A percentile compares a stretch with the other conserved stretches of the same genome.
Evolutionary conservation across 2,329 filamentous ascomycete genomes (phyloP).

Genomic region (Aureobasidium sp.): DNA sequence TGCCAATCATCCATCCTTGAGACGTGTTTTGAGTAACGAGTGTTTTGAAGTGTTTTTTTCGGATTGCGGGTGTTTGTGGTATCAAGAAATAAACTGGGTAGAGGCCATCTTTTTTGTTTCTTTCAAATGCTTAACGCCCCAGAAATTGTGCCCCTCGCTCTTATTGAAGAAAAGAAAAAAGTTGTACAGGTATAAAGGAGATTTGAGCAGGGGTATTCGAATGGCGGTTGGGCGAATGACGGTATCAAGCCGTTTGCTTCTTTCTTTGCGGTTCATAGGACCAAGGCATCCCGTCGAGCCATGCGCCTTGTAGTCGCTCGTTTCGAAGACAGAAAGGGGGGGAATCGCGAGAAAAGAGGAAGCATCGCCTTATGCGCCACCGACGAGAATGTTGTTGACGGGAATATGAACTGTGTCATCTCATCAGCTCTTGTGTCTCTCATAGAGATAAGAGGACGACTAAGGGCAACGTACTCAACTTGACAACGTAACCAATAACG

Average conservation of each 20-base stretch:
- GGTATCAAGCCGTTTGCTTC: neutral
- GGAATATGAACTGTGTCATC: slow-evolving; percentile 55
- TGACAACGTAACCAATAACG: slow-evolving; percentile 62
- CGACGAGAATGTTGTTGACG: slow-evolving; percentile 64
- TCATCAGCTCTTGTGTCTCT: neutral
- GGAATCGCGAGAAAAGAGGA: neutral
- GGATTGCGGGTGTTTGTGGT: too few species aligned
- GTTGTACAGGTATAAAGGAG: too few species aligned
- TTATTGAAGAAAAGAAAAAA: too few species aligned
- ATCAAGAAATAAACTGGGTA: too few species aligned
- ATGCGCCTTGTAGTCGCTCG: neutral
- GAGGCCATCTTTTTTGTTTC: too few species aligned
- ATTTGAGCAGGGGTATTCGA: too few species aligned
- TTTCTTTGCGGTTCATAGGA: neutral
- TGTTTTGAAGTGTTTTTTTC: neutral
- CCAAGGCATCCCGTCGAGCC: neutral
- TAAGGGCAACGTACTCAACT: slow-evolving; percentile 52
- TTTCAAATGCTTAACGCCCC: too few species aligned
- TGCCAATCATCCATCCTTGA: neutral
- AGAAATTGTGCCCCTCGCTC: too few species aligned
- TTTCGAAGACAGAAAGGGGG: neutral
- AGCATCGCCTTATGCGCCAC: slow-evolving; percentile 48
- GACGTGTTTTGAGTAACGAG: neutral
- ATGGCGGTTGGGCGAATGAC: too few species aligned
- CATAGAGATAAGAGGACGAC: neutral